phyloP scores from a whole-genome alignment of 768 basidiomycete genomes.

The Amylocystis lapponica region DNA sequence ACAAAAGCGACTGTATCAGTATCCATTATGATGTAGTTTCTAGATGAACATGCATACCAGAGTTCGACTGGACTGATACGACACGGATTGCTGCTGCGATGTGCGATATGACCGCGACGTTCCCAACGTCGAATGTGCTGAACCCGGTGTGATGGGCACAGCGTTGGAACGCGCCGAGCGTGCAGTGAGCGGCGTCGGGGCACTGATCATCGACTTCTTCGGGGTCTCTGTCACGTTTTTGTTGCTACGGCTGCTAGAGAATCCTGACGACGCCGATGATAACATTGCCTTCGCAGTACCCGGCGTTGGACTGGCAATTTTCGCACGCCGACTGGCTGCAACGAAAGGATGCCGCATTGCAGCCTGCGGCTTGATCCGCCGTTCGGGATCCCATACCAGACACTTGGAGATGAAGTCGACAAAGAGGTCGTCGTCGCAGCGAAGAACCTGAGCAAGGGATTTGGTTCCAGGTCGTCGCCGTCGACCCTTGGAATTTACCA shows the following conservation, averaged over 20 bases:
- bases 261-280: conserved; percentile 48
- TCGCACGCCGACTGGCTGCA: conserved; percentile 54
- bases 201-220: conserved; percentile 86
- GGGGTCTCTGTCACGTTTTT: conserved; percentile 68
- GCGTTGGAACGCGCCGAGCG: conserved; percentile 55
- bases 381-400: conserved; percentile 97
- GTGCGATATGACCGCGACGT: conserved; percentile 61
- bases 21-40: conserved; percentile 19
- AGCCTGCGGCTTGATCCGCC: conserved; percentile 88
- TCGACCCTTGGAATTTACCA: conserved; percentile 95
- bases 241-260: conserved; percentile 43
- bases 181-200: conserved; percentile 82
- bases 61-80: conserved; percentile 71
- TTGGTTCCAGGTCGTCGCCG: conserved; percentile 89
- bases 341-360: conserved; percentile 92
- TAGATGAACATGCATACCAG: conserved; percentile 66
- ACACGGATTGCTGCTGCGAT: conserved; percentile 63
- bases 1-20: conserved; percentile 5
- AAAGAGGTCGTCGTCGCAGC: conserved; percentile 91
- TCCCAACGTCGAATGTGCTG: conserved; percentile 49
- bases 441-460: conserved; percentile 81
- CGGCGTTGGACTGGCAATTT: conserved; percentile 36
- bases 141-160: conserved; percentile 49
- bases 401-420: conserved; percentile 97
- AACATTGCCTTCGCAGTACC: conserved; percentile 48